Evolutionary conservation across 352 stramenopile species (phyloP).

Genomic region (Thraustochytrium striatum): DNA sequence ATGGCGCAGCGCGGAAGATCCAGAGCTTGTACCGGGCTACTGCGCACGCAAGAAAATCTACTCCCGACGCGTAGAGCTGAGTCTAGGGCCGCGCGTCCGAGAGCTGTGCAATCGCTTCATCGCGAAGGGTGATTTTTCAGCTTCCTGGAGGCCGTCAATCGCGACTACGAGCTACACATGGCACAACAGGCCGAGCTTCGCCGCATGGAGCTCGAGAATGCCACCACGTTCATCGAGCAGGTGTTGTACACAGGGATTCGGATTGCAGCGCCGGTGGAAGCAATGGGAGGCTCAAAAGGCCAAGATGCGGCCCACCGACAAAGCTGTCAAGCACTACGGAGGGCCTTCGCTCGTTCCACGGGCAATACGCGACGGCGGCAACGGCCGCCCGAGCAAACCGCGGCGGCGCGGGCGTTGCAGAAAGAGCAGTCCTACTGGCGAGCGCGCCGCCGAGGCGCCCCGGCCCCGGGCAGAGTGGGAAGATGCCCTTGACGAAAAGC

Average conservation of each 20-base stretch:
- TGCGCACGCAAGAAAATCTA: not conserved
- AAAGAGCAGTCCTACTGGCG: not conserved
- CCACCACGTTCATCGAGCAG: constrained; percentile 39
- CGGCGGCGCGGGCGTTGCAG: not conserved
- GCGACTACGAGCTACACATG: constrained; percentile 43
- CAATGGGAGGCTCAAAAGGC: constrained; percentile 30
- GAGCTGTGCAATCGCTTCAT: constrained; percentile 30
- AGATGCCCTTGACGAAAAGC: no score
- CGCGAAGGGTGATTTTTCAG: not conserved
- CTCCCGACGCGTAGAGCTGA: not conserved
- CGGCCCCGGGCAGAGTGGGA: no score
- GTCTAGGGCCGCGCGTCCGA: constrained; percentile 25
- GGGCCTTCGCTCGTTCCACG: not conserved
- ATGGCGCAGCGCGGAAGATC: not conserved
- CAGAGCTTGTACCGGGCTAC: not conserved
- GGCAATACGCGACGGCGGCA: not conserved
- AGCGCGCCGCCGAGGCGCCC: no score
- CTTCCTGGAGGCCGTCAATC: constrained; percentile 37
- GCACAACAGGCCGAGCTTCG: constrained; percentile 32
- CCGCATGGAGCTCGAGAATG: constrained; percentile 25
- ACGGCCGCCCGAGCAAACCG: not conserved
- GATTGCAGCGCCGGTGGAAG: not conserved
- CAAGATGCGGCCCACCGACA: constrained; percentile 4
- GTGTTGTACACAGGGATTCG: constrained; percentile 4
- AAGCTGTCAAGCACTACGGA: not conserved